Percentiles rank a stretch among this genome's conserved stretches.
Conservation (phyloP, 768 basidiomycete genomes). For the Pleurotus platypus region DNA sequence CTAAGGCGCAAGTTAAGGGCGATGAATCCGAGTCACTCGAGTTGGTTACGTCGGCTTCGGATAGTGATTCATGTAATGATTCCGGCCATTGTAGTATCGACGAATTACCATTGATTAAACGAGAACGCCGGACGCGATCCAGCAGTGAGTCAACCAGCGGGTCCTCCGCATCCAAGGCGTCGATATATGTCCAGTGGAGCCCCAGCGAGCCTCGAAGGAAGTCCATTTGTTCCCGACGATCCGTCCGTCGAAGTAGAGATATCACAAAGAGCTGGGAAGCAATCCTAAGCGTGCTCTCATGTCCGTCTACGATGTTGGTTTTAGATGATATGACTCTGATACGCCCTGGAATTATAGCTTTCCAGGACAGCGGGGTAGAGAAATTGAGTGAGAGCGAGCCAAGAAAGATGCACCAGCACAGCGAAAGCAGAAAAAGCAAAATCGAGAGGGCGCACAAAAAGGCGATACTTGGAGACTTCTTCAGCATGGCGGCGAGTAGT, state of each 20-base stretch:
- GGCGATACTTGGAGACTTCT: too few relatives aligned
- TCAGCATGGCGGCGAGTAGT: too few relatives aligned
- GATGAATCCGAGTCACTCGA: conserved; percentile 5
- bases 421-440: not conserved
- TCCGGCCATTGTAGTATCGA: conserved; percentile 35
- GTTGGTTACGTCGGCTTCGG: not conserved
- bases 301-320: not conserved
- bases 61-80: conserved; percentile 19
- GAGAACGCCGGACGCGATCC: conserved; percentile 34
- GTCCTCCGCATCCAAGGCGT: conserved; percentile 41
- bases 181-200: conserved; percentile 50
- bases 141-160: conserved; percentile 36
- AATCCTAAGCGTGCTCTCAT: conserved; percentile 28
- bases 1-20: conserved; percentile 39
- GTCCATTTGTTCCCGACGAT: conserved; percentile 60
- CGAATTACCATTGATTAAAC: conserved; percentile 13
- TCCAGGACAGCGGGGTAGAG: not conserved
- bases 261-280: conserved; percentile 50
- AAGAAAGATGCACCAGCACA: not conserved
- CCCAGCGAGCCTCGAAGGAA: conserved; percentile 39
- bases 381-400: not conserved
- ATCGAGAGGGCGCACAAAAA: too few relatives aligned
- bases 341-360: not conserved
- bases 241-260: conserved; percentile 52
- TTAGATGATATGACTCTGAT: not conserved